phyloP scores from a whole-genome alignment of 331 rosid species.

The Ulmus americana region DNA sequence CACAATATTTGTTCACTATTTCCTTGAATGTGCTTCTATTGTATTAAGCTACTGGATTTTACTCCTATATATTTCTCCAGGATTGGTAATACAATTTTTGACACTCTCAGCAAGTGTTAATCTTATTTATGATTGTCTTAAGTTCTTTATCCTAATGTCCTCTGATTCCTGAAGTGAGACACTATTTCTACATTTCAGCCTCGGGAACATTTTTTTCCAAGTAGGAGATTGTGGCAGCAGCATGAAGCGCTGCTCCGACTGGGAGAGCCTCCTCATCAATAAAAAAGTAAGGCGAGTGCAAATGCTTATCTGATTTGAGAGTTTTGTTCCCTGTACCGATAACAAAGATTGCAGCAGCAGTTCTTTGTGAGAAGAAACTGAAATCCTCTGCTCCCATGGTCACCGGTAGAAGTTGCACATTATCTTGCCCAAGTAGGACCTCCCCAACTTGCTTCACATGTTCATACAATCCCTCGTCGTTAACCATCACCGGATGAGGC shows the following conservation, averaged over 20 bases:
- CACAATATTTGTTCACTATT: too few relatives aligned
- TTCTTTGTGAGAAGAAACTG: constrained; percentile 33
- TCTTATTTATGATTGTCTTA: too few relatives aligned
- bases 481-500: constrained; percentile 32
- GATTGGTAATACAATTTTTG: too few relatives aligned
- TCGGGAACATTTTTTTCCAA: constrained; percentile 18
- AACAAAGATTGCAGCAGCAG: constrained; percentile 28
- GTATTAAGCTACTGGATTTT: too few relatives aligned
- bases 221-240: constrained; percentile 33
- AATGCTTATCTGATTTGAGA: constrained; percentile 19
- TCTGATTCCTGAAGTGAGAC: neutral
- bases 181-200: neutral
- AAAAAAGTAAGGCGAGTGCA: constrained; percentile 38
- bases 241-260: constrained; percentile 35
- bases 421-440: constrained; percentile 27
- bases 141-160: too few relatives aligned
- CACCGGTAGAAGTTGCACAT: constrained; percentile 34
- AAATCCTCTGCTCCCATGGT: constrained; percentile 40
- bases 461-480: constrained; percentile 27
- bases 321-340: constrained; percentile 28
- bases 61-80: too few relatives aligned
- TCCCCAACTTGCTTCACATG: constrained; percentile 31
- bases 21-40: too few relatives aligned
- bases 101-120: too few relatives aligned
- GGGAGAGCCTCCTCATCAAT: constrained; percentile 36